Percentiles rank a stretch among this genome's conserved stretches.
These are phyloP conservation scores for Cucurbita moschata DNA, from an alignment of 306 rosid species.

Conservation along the genomic window DNA sequence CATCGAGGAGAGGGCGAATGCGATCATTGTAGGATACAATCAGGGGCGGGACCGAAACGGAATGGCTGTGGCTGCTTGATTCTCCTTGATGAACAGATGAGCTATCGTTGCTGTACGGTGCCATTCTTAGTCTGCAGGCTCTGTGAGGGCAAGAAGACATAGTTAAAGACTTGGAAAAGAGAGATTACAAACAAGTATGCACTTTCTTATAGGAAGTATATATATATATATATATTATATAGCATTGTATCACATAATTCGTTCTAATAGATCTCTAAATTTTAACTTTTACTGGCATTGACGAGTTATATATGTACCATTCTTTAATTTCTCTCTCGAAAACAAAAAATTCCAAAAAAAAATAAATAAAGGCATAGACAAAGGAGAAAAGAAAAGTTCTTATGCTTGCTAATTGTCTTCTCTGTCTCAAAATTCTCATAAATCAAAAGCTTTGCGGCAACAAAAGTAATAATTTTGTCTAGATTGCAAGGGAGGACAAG, in stretches of 20 bases:
- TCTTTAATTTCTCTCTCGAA: too few relatives aligned
- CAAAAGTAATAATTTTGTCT: not conserved
- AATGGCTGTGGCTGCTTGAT: not conserved
- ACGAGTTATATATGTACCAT: too few relatives aligned
- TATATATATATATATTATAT: not conserved
- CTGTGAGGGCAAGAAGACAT: not conserved
- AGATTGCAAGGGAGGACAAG: not conserved
- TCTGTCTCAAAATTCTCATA: not conserved
- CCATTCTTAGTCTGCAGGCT: not conserved
- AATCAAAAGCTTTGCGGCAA: not conserved
- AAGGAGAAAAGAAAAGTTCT: not conserved
- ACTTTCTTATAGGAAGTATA: not conserved
- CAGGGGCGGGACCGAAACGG: not conserved
- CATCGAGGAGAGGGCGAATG: constrained; percentile 21
- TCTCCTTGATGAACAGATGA: constrained; percentile 4
- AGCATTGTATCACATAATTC: too few relatives aligned
- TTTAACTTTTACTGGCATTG: too few relatives aligned
- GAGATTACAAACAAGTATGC: not conserved
- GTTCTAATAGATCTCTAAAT: too few relatives aligned
- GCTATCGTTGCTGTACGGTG: not conserved
- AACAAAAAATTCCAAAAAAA: too few relatives aligned
- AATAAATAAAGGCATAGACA: not conserved
- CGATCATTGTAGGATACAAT: constrained; percentile 12
- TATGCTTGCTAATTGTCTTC: not conserved
- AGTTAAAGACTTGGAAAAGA: not conserved